Evolutionary conservation across 2,329 filamentous ascomycete genomes (phyloP).

Genomic region (Hypoxylon sp.): DNA sequence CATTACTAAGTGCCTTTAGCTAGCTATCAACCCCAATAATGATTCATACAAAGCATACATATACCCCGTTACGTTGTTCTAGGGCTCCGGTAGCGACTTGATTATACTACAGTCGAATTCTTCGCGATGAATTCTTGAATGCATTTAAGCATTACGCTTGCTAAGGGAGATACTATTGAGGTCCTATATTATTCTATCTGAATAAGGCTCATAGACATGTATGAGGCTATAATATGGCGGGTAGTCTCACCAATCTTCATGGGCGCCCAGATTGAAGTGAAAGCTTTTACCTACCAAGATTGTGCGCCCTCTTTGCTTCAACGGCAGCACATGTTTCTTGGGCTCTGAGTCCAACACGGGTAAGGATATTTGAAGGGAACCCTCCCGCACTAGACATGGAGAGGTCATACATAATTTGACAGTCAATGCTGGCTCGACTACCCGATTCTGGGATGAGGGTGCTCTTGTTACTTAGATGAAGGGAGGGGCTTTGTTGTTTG

Average conservation of each 20-base stretch:
- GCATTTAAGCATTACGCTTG: neutral
- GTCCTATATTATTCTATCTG: neutral
- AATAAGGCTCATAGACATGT: too few species aligned
- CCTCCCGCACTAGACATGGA: neutral
- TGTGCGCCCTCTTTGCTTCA: too few species aligned
- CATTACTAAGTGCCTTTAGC: neutral
- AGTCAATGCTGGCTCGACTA: neutral
- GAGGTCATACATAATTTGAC: neutral
- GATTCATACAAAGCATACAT: neutral
- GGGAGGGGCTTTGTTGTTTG: neutral
- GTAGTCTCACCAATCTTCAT: too few species aligned
- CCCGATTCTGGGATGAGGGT: neutral
- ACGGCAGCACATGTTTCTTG: neutral
- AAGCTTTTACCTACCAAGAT: too few species aligned
- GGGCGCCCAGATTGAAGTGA: neutral
- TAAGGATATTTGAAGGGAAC: neutral
- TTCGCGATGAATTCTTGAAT: neutral
- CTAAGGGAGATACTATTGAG: neutral
- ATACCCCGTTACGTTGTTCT: neutral
- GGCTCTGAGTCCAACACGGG: neutral
- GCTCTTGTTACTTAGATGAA: neutral
- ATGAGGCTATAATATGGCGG: too few species aligned
- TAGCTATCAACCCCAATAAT: neutral
- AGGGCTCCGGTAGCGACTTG: neutral
- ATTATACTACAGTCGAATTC: neutral